Evolutionary conservation across 1,284 basidiomycete genomes (phyloP), one percentile per base, ranked within the genome.

Genomic region (Coniophora puteana): DNA sequence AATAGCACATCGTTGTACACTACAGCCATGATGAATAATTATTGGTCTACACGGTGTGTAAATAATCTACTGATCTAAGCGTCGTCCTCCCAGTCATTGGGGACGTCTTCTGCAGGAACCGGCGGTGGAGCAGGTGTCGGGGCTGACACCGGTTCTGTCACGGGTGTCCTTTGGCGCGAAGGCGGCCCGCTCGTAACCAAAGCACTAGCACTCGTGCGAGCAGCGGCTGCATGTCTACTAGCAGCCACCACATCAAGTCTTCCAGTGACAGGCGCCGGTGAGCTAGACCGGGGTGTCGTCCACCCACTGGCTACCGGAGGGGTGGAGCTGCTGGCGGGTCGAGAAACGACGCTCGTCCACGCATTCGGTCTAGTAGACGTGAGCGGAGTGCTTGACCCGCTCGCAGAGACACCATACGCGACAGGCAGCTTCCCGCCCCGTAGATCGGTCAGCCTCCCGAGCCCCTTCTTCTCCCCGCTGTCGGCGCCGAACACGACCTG

Each of bases 381-480:
- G 32, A 32, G 17, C 12, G 6, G 14, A 33, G 26, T 8, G 22
- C 8, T 8, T 28, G 30, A 31, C 21, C 36, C 35, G 6, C 46
- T 37, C 8, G 38, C 14, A 14, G 40, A 21, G 7, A 30, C 21
- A 22, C 36, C 14, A 5, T 55, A 41, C 16, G 50, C 41, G 24
- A 53, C 51, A 20, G 50, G 44, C 14, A 55, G 48, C 7, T 49
- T 51, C 33, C 48, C 51, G 36, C 36, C 54, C 34, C 75, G 69
- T 35, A 83, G 51, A 52, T 83, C 78, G 0, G 72, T 66, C 10
- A 85, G 66, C 53, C 77, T 83, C 1, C 83, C 81, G 3, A 80
- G 66, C 40, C 63, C 70, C 3, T 66, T 52, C 8, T 49, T 47
- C 13, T 58, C 26, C 23, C 58, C 49, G 5, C 54, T 41, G 25